Evolutionary conservation across 495 filamentous ascomycete genomes (phyloP).

Genomic region (Chaetomium cochliodes): DNA sequence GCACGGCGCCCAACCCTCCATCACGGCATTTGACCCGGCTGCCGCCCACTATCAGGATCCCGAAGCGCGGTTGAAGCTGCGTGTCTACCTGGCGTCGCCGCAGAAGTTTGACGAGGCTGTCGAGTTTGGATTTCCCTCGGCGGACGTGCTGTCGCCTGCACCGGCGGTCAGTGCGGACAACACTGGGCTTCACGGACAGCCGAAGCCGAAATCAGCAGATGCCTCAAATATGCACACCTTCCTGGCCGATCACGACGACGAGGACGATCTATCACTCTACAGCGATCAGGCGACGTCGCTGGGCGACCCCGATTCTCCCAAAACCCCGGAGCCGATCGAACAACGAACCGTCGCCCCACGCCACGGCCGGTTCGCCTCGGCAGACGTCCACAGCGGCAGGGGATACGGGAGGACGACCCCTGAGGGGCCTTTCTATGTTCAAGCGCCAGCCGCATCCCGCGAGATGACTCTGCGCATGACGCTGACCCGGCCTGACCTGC

Average conservation of each 20-base stretch:
- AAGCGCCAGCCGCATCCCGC: constrained; percentile 58
- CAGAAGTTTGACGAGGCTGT: constrained; percentile 95
- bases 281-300: constrained; percentile 52
- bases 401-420: constrained; percentile 34
- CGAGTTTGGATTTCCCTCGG: constrained; percentile 86
- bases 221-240: constrained; percentile 48
- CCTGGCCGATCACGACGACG: constrained; percentile 53
- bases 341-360: constrained; percentile 33
- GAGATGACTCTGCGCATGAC: constrained; percentile 98
- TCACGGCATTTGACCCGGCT: constrained; percentile 64
- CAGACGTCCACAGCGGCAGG: constrained; percentile 17
- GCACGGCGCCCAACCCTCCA: constrained; percentile 47
- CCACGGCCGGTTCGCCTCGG: constrained; percentile 33
- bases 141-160: constrained; percentile 37
- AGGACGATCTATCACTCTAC: constrained; percentile 43
- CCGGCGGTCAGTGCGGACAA: constrained; percentile 20
- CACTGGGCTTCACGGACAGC: constrained; percentile 14
- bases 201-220: constrained; percentile 34
- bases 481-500: constrained; percentile 81
- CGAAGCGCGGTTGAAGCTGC: constrained; percentile 80
- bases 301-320: constrained; percentile 53
- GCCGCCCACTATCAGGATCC: constrained; percentile 88
- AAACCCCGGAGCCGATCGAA: constrained; percentile 51
- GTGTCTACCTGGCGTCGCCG: constrained; percentile 84
- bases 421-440: constrained; percentile 46